Conservation (phyloP, 2,329 filamentous ascomycete genomes). For the Arthroderma sp. region DNA sequence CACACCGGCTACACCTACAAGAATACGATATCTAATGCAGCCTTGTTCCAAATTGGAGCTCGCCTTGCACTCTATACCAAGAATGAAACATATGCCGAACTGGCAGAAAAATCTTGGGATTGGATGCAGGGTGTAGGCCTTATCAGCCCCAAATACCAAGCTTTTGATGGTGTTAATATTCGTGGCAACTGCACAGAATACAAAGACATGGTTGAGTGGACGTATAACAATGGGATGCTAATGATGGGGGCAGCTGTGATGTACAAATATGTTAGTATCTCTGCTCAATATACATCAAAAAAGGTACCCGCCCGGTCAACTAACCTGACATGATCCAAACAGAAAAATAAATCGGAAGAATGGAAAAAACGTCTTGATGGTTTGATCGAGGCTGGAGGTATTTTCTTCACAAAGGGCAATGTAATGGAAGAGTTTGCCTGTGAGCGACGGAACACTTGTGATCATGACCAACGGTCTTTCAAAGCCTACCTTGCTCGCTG, state of each 20-base stretch:
- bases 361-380: conserved; percentile 43
- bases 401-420: conserved; percentile 40
- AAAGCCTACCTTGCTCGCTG: conserved; percentile 53
- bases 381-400: conserved; percentile 41
- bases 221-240: conserved; percentile 44
- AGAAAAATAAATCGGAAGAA: conserved; percentile 25
- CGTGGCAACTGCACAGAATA: conserved; percentile 37
- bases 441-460: conserved; percentile 42
- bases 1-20: conserved; percentile 55
- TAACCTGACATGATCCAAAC: too few species aligned
- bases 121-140: conserved; percentile 42
- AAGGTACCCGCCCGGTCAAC: background rate
- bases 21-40: conserved; percentile 46
- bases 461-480: conserved; percentile 52
- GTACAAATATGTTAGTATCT: conserved; percentile 37
- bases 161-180: conserved; percentile 44
- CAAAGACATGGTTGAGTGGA: conserved; percentile 42
- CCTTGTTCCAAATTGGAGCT: conserved; percentile 46
- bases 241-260: conserved; percentile 44
- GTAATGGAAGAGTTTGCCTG: conserved; percentile 49
- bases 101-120: conserved; percentile 54
- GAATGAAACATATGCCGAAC: conserved; percentile 64
- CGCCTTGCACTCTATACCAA: conserved; percentile 65
- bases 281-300: background rate
- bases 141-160: conserved; percentile 36